These are phyloP conservation scores for Lyophyllum semitale DNA, from an alignment of 768 basidiomycete species.

Conservation along the genomic window DNA sequence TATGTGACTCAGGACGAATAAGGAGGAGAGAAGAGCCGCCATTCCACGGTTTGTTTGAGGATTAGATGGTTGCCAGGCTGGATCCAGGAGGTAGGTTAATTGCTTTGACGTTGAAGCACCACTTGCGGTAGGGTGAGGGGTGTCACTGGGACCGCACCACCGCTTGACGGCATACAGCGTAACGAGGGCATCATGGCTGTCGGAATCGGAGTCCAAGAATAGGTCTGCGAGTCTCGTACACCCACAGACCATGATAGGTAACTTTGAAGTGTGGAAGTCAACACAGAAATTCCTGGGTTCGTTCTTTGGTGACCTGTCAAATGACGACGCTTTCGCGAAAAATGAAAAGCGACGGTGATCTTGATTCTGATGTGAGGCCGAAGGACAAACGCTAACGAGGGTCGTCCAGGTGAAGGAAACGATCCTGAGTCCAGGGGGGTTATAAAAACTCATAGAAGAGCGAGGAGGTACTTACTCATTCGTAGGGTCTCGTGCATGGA, in stretches of 20 bases:
- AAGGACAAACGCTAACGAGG: constrained; percentile 27
- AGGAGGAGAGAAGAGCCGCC: constrained; percentile 28
- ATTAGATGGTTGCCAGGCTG: constrained; percentile 24
- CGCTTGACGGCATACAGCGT: constrained; percentile 25
- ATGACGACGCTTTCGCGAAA: background rate
- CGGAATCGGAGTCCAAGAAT: constrained; percentile 7
- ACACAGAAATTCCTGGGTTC: constrained; percentile 7
- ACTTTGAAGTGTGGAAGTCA: constrained; percentile 25
- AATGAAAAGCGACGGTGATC: constrained; percentile 20
- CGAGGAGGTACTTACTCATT: constrained; percentile 20
- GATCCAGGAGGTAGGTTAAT: constrained; percentile 16
- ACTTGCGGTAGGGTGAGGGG: background rate
- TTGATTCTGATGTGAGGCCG: constrained; percentile 17
- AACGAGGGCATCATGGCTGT: background rate
- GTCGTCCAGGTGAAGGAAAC: constrained; percentile 23
- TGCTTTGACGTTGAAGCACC: constrained; percentile 16
- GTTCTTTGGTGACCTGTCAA: background rate
- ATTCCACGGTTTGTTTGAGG: constrained; percentile 28
- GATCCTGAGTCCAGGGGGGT: constrained; percentile 11
- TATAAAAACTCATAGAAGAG: background rate
- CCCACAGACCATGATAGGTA: constrained; percentile 23
- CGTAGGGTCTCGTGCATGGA: constrained; percentile 22
- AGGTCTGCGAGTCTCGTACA: constrained; percentile 20
- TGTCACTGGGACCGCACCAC: background rate
- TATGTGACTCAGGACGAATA: constrained; percentile 24